phyloP scores from a whole-genome alignment of 2,329 filamentous ascomycete species.

The Verticillium dahliae region DNA sequence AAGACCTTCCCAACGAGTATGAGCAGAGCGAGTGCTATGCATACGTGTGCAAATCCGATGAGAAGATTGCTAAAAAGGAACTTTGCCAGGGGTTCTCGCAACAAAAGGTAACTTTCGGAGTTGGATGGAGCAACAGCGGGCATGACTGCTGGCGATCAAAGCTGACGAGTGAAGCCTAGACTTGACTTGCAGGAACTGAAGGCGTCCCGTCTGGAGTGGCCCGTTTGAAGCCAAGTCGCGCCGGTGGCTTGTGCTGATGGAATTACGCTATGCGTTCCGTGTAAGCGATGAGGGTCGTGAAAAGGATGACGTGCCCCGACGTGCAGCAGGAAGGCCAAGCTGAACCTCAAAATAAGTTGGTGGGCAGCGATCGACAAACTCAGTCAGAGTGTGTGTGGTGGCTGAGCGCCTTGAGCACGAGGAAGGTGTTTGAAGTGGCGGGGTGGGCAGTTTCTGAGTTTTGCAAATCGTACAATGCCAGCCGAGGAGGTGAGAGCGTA shows the following conservation, averaged over 20 bases:
- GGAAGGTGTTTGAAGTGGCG: constrained; percentile 2
- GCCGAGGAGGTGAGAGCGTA: neutral
- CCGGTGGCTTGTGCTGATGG: constrained; percentile 12
- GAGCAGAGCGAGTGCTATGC: constrained; percentile 22
- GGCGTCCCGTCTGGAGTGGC: constrained; percentile 9
- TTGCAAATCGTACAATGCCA: neutral
- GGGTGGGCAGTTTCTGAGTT: neutral
- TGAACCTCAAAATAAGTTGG: constrained; percentile 1
- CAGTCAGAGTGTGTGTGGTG: neutral
- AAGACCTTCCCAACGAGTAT: constrained; percentile 24
- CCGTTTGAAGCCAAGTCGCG: constrained; percentile 8
- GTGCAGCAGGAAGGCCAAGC: neutral
- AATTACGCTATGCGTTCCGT: constrained; percentile 9
- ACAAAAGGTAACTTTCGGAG: constrained; percentile 20
- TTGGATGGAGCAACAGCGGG: constrained; percentile 23
- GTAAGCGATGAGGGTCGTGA: constrained; percentile 8
- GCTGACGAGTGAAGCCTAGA: neutral
- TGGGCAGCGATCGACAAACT: constrained; percentile 1
- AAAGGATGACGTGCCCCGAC: constrained; percentile 8
- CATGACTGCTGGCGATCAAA: constrained; percentile 24
- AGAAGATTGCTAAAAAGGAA: neutral
- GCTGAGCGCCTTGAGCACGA: constrained; percentile 3
- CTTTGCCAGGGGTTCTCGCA: constrained; percentile 15
- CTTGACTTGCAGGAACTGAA: neutral
- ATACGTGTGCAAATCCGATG: constrained; percentile 15